Percentiles rank a stretch among this genome's conserved stretches.
Evolutionary conservation across 192 early-diverging fungal species (phyloP).

Genomic region (Spinellus fusiger): DNA sequence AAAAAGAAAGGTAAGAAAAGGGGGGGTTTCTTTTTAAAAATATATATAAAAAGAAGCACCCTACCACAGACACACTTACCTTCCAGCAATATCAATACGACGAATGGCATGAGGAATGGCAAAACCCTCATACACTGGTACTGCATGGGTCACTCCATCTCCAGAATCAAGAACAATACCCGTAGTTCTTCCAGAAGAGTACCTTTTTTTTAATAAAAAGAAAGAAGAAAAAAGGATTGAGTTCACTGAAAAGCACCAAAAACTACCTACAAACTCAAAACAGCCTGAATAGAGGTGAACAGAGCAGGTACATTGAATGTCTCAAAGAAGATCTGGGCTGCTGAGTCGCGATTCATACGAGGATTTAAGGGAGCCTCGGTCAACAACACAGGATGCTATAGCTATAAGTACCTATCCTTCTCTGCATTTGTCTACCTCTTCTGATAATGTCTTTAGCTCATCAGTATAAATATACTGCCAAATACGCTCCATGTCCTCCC

Average conservation of each 20-base stretch:
- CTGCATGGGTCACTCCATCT: conserved; percentile 92
- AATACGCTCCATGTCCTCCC: conserved; percentile 98
- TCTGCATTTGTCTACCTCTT: conserved; percentile 63
- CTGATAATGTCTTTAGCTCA: conserved; percentile 90
- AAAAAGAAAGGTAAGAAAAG: not conserved
- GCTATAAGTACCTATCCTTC: not conserved
- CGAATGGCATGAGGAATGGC: conserved; percentile 91
- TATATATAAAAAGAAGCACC: too few species aligned
- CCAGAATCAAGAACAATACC: conserved; percentile 95
- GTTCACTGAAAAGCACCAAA: not conserved
- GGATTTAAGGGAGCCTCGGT: conserved; percentile 98
- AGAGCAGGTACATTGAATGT: conserved; percentile 98
- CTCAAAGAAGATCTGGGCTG: conserved; percentile 97
- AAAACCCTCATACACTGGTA: conserved; percentile 96
- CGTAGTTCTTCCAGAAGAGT: conserved; percentile 95
- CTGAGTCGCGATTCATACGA: conserved; percentile 83
- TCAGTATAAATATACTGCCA: conserved; percentile 97
- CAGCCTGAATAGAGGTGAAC: conserved; percentile 95
- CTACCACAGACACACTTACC: too few species aligned
- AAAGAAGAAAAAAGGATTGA: not conserved
- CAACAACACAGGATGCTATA: conserved; percentile 91
- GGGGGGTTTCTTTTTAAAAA: not conserved
- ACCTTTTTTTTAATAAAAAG: conserved; percentile 40
- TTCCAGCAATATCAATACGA: conserved; percentile 89
- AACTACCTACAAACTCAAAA: conserved; percentile 79